Evolutionary conservation across 768 basidiomycete species (phyloP), one percentile per base, ranked within the genome.

Genomic region (Clitopilus passeckerianus): DNA sequence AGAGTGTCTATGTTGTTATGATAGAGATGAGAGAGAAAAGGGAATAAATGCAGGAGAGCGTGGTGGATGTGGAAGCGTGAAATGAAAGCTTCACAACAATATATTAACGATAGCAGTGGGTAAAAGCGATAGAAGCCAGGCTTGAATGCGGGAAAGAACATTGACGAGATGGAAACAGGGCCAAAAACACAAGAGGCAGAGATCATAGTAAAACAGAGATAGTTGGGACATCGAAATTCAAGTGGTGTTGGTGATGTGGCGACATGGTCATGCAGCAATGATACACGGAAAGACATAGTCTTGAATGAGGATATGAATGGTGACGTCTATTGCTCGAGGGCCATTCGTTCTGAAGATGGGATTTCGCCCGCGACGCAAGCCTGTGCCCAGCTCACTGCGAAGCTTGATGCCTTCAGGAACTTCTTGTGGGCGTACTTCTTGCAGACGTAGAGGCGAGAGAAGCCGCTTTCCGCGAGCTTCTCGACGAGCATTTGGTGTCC

Each of bases 371-470:
- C 70, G 65, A 76, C 64, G 69, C 85, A 79, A 41, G 70, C 74
- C 65, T 77, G 83, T 46, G 89, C 88, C 87, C 87, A 90, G 58
- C 89, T 82, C 67, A 90, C 80, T 44, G 90, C 90, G 67, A 86
- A 92, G 37, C 83, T 72, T 18, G 89, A 87, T 30, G 90, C 96
- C 74, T 96, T 93, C 71, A 98, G 86, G 84, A 97, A 98, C 75
- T 94, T 95, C 86, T 95, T 97, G 81, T 91, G 85, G 50, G 93
- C 86, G 73, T 98, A 99, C 78, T 99, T 98, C 80, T 90, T 90
- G 85, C 86, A 95, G 37, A 95, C 89, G 74, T 94, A 93, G 65
- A 89, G 85, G 54, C 84, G 79, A n/a, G 85, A 78, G 72, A 98
- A 98, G 64, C 86, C 85, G 6, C 83, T 75, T 63, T 93, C 91